Conservation (phyloP, 345 rosid species). For the Hibiscus trionum region DNA sequence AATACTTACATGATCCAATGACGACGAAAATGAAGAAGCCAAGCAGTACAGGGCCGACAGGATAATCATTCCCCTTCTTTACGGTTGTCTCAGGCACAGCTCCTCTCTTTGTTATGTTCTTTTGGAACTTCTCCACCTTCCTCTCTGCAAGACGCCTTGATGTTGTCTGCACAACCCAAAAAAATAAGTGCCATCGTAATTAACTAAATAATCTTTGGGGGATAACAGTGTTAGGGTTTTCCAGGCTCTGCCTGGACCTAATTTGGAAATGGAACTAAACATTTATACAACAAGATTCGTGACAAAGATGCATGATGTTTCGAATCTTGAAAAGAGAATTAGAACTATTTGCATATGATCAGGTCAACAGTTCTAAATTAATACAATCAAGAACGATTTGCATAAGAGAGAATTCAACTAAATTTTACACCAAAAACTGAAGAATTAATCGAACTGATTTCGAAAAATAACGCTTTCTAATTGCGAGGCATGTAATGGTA, state of each 20-base stretch:
- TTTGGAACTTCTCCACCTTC: constrained; percentile 74
- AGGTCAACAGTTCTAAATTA: neutral
- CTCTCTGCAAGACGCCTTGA: constrained; percentile 79
- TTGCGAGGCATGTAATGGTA: neutral
- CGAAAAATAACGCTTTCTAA: neutral
- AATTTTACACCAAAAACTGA: neutral
- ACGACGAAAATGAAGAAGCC: constrained; percentile 92
- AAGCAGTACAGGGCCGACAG: constrained; percentile 81
- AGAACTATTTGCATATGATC: neutral
- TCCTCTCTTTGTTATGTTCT: constrained; percentile 84
- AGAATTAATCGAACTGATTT: neutral
- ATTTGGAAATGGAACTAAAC: neutral
- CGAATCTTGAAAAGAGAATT: neutral
- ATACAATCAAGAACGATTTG: neutral
- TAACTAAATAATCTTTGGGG: neutral
- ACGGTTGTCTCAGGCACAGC: constrained; percentile 64
- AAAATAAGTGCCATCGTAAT: neutral
- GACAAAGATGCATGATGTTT: neutral
- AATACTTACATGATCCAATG: constrained; percentile 77
- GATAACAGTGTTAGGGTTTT: neutral
- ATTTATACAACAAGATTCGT: neutral
- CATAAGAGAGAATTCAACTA: neutral
- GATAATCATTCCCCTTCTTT: constrained; percentile 86
- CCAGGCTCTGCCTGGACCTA: neutral
- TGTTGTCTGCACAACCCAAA: constrained; percentile 49